A percentile compares a stretch with the other conserved stretches of the same genome.
Conservation (phyloP, 805 yeast genomes). For the Lipomyces anomalus region DNA sequence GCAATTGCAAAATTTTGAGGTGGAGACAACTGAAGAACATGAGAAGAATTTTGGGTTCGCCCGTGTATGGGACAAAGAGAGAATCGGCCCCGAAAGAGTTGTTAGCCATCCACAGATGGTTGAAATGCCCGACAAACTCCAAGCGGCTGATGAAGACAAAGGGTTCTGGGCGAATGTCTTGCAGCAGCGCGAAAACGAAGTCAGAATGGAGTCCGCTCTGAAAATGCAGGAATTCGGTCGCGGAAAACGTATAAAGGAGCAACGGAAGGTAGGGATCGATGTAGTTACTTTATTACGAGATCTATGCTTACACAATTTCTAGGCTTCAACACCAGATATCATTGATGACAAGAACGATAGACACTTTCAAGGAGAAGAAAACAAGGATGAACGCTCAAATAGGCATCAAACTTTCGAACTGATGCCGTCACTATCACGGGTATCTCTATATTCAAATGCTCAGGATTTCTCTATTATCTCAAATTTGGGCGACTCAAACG, state of each 20-base stretch:
- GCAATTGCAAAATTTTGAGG: conserved; percentile 40
- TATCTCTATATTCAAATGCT: no score
- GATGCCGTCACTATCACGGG: no score
- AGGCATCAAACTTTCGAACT: no score
- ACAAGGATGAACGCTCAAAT: no score
- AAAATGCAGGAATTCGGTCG: conserved; percentile 13
- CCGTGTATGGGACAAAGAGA: conserved; percentile 17
- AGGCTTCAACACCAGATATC: no score
- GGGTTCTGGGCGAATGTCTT: conserved; percentile 19
- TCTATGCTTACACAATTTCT: no score
- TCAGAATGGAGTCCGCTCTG: neutral
- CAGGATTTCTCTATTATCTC: neutral
- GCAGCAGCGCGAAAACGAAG: conserved; percentile 9
- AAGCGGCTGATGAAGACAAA: conserved; percentile 5
- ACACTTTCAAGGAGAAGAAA: no score
- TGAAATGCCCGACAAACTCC: neutral
- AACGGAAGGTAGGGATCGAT: no score
- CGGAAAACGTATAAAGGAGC: no score
- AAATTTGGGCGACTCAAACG: neutral
- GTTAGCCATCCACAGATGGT: no score
- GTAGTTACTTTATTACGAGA: no score
- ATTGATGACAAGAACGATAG: no score
- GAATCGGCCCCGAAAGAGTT: conserved; percentile 3
- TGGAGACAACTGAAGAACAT: neutral
- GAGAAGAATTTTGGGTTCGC: conserved; percentile 9